These are phyloP conservation scores for Chlorencoelia australis DNA, from an alignment of 2,329 filamentous ascomycete species.

Conservation along the genomic window DNA sequence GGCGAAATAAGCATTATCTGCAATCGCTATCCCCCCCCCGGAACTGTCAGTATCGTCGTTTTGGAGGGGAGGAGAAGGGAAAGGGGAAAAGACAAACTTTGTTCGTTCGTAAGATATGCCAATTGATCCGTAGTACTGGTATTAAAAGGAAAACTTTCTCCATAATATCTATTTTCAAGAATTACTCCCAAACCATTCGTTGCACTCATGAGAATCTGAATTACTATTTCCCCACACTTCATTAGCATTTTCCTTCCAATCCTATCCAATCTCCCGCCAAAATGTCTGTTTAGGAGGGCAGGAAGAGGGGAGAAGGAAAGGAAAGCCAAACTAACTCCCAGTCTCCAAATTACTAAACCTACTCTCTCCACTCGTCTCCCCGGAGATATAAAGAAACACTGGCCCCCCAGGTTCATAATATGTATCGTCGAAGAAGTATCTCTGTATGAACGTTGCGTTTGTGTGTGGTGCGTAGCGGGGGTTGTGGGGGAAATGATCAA, in stretches of 20 bases:
- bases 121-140: conserved; percentile 39
- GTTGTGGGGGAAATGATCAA: conserved; percentile 37
- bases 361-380: conserved; percentile 33
- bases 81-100: conserved; percentile 25
- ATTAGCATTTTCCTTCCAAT: conserved; percentile 23
- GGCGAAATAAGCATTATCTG: conserved; percentile 42
- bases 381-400: conserved; percentile 38
- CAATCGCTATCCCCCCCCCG: conserved; percentile 34
- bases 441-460: conserved; percentile 41
- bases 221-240: conserved; percentile 26
- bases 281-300: too few species aligned
- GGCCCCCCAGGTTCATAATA: conserved; percentile 46
- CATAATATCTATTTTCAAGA: conserved; percentile 42
- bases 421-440: conserved; percentile 42
- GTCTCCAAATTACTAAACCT: conserved; percentile 32
- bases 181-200: conserved; percentile 45
- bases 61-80: background rate
- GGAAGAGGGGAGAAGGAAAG: conserved; percentile 16
- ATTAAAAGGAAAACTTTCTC: conserved; percentile 38
- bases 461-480: conserved; percentile 32
- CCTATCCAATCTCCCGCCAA: too few species aligned
- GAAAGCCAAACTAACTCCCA: conserved; percentile 26
- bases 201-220: conserved; percentile 43
- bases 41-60: background rate
- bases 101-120: conserved; percentile 39